Base-by-base conservation (phyloP, 306 rosid genomes). In the Pterocarpus santalinus region DNA sequence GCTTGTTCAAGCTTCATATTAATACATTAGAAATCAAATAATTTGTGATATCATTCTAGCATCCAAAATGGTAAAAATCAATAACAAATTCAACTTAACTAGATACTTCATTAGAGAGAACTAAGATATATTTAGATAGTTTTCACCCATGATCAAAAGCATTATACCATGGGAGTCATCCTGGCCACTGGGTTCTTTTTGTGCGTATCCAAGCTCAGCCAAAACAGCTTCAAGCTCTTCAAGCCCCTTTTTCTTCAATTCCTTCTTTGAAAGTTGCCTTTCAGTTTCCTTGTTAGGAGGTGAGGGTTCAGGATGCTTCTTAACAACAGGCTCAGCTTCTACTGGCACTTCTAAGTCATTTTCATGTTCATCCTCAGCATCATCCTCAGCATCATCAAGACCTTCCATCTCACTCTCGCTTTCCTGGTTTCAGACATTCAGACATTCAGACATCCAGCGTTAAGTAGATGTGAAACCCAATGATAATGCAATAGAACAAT, bases 211-310 rank as follows among this genome's bases (percentile, higher is more conserved):
- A 77, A 95, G 92, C 86, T 93, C 97, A 79, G 99, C 98, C 62
- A 93, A 82, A 85, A 95, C 94, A 53, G 98, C 98, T 65, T 95
- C 99, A 69, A 95, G 98, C 84, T 95, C 99, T 5, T 88, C 99
- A 85, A 95, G 98, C 65, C 91, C 99, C 87, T 91, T 95, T 79
- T 95, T 95, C 89, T 95, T 95, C 85, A 83, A 90, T 77, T 95
- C 99, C 73, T 93, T 95, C 65, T 95, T 95, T 8, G 97, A 89
- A 62, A 95, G 98, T 65, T 95, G 98, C 49, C 92, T 84, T 78
- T 93, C 98, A 22, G 90, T 73, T 86, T 95, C 98, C 90, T 92
- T 93, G 35, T 94, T 90, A 64, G 79, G 88, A 4, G 10, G 83
- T 71, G 92, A 51, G 78, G 86, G 89, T 73, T 88, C 93, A 78